Base-by-base conservation (phyloP, 75 land plant genomes). In the Azolla pinnata region DNA sequence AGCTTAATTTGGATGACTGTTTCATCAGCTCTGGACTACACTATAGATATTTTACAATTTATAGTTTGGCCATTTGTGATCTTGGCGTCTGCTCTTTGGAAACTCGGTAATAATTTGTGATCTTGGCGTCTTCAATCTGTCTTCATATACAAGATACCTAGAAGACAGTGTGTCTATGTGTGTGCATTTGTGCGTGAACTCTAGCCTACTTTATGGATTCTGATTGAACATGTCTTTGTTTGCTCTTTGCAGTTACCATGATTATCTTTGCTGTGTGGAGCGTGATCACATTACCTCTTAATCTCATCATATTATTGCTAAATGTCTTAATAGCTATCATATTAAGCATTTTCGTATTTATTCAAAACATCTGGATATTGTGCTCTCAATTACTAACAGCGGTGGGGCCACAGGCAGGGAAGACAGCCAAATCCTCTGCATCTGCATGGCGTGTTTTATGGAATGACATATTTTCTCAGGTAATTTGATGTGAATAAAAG, bases 391-490 rank as follows among this genome's bases (percentile, higher is more conserved):
- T 92, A 27, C 49, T 75, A 31, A 67, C 85, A 50, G 44, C 58
- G 33, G 29, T 57, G 25, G 53, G 50, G 4, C 54, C 63, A 23
- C 31, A 63, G 31, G 54, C 82, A 50, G 68, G 62, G 40, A 56
- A 73, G 52, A 38, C 84, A 33, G 68, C 72, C 19, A 69, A 57
- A 42, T 33, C 75, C 46, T 35, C 59, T 47, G 47, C 81, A 32
- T 85, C 88, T 33, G 46, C 72, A 14, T 88, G 86, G 86, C 75
- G 85, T 44, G 66, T 85, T 45, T 85, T 92, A 33, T 91, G 97
- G 97, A 83, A 91, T 62, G 93, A 91, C 42, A 74, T 91, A 25
- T 85, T 92, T 53, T 88, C 97, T 23, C 90, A 92, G 88, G 97
- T 92, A 63, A 17, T 0, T 29, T 28, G 62, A 5, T 53, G 14